Evolutionary conservation across 1,139 yeast genomes (phyloP), one percentile per base, ranked within the genome.

Genomic region (Hansenula anomala): DNA sequence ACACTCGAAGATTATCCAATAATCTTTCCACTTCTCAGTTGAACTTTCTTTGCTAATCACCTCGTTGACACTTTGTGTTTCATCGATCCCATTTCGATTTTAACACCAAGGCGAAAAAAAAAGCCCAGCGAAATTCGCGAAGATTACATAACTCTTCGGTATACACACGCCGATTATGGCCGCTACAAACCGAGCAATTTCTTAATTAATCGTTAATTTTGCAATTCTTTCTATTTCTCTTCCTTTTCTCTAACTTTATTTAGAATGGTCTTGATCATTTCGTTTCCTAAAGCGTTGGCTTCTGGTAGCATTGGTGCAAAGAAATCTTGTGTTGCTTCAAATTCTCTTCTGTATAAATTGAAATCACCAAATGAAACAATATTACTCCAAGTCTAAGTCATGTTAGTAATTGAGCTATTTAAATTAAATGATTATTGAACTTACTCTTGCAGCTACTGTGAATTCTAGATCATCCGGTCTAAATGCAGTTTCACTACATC

Each of bases 281-380:
- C 96, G 62, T 92, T 92, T n/a, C 98, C 97, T 35, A 89, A 71
- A 32, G 75, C 77, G 51, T 82, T 86, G 12, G 97, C 97, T 51
- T 89, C 96, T 5, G 86, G 79, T 42, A 90, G 75, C 86, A 84
- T 89, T 9, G 90, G 95, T 43, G 74, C 67, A 64, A 92, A 92
- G 61, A 86, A 92, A 24, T 67, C 58, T 56, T 89, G 97, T 0
- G 95, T 85, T 36, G 72, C 71, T 52, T 83, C 90, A 57, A 92
- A 92, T 57, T 80, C 81, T 33, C 65, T 64, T 47, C 73, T 70
- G 67, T 92, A 92, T 36, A 84, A 66, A 7, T 78, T 77, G 58
- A 80, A 90, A 58, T 82, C 84, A 13, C 90, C 92, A 55, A 78
- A 78, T 3, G 81, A 69, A 1, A 92, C 90, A 32, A 89, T 78